Conservation (phyloP, 106 monocot genomes). For the Platanthera guangdongensis region DNA sequence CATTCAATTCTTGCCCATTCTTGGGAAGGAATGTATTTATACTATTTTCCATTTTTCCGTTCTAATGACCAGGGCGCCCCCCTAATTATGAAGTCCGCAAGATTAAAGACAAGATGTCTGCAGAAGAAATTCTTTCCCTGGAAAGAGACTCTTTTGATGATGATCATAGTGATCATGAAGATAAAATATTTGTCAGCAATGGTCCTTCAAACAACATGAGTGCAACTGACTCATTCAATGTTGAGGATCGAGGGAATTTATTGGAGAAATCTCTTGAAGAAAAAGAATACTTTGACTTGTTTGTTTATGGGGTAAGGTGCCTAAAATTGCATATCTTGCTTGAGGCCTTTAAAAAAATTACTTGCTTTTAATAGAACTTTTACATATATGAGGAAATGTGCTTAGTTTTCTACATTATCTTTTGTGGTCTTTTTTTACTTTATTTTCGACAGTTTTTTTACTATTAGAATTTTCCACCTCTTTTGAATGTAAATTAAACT, state of each 20-base stretch:
- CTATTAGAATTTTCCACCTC: not conserved
- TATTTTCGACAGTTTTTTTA: not conserved
- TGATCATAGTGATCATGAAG: conserved; percentile 16
- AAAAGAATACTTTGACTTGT: conserved; percentile 24
- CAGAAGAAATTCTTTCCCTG: conserved; percentile 17
- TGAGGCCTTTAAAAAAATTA: too few species aligned
- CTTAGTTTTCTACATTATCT: too few species aligned
- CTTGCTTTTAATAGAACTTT: not conserved
- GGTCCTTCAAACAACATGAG: conserved; percentile 10
- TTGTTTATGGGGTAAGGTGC: conserved; percentile 73
- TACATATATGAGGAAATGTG: not conserved
- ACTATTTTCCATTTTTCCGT: conserved; percentile 1
- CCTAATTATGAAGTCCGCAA: conserved; percentile 56
- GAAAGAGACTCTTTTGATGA: conserved; percentile 13
- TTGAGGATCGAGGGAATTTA: conserved; percentile 11
- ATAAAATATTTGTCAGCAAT: conserved; percentile 9
- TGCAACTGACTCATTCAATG: conserved; percentile 2
- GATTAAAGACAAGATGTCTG: conserved; percentile 18
- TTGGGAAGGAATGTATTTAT: not conserved
- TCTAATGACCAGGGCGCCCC: conserved; percentile 34
- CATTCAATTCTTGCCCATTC: not conserved
- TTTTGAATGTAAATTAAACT: not conserved
- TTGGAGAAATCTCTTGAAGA: conserved; percentile 26
- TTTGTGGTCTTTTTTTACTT: too few species aligned
- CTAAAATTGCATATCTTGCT: not conserved